Conservation (phyloP, 2,329 filamentous ascomycete genomes). For the Dactylonectria estremocensis region DNA sequence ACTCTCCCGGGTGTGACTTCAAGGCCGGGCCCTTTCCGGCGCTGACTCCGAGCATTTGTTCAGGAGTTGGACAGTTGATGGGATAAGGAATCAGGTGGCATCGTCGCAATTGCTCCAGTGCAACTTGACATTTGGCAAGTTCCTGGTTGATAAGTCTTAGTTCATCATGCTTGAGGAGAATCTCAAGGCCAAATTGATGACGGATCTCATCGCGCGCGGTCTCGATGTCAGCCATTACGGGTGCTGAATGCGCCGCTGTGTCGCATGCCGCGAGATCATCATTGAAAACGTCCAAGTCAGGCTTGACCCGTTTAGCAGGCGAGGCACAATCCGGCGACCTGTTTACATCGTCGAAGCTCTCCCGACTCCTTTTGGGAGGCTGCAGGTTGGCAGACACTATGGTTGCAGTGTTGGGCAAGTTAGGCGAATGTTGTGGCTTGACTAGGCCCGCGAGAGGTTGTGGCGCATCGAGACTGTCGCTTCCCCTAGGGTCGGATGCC, state of each 20-base stretch:
- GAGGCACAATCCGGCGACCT: constrained; percentile 42
- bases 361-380: constrained; percentile 59
- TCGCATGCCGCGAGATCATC: constrained; percentile 39
- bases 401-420: constrained; percentile 48
- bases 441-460: constrained; percentile 56
- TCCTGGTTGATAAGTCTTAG: constrained; percentile 95
- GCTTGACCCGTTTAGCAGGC: constrained; percentile 61
- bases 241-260: constrained; percentile 39
- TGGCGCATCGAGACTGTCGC: constrained; percentile 64
- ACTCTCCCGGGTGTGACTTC: constrained; percentile 72
- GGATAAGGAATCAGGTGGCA: constrained; percentile 95
- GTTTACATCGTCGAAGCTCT: constrained; percentile 52
- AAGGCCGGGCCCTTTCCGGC: constrained; percentile 82
- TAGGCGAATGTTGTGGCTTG: constrained; percentile 52
- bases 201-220: constrained; percentile 81
- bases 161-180: constrained; percentile 94
- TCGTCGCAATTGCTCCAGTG: constrained; percentile 92
- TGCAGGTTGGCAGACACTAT: constrained; percentile 46
- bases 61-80: constrained; percentile 75
- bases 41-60: constrained; percentile 79
- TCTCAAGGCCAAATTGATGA: constrained; percentile 91
- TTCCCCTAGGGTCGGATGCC: constrained; percentile 71
- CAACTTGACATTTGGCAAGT: constrained; percentile 93
- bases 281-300: constrained; percentile 48
- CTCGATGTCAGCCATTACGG: constrained; percentile 57